A percentile compares a stretch with the other conserved stretches of the same genome.
phyloP scores from a whole-genome alignment of 192 early-diverging fungal species.

The Physocladia obscura region DNA sequence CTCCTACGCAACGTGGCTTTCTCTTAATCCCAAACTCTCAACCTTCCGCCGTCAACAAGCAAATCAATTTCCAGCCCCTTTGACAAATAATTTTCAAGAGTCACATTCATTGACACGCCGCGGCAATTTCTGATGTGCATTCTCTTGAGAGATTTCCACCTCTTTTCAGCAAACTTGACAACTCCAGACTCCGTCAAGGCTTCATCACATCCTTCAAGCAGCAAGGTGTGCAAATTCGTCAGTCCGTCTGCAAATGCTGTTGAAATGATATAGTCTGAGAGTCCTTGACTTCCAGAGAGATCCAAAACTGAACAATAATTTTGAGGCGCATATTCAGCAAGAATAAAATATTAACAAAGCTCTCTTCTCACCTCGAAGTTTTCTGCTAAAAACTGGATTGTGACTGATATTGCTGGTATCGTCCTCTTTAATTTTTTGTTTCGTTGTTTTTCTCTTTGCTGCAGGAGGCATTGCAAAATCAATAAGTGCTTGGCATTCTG shows the following conservation, averaged over 20 bases:
- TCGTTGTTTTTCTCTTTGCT: neutral
- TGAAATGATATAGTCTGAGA: conserved; percentile 38
- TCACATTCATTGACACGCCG: conserved; percentile 15
- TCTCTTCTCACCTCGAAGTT: conserved; percentile 7
- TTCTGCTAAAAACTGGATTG: too few relatives aligned
- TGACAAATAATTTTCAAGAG: conserved; percentile 30
- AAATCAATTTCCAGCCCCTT: conserved; percentile 40
- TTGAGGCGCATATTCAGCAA: neutral
- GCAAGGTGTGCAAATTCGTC: conserved; percentile 41
- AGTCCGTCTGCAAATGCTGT: conserved; percentile 16
- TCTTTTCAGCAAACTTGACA: conserved; percentile 38
- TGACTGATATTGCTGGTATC: too few relatives aligned
- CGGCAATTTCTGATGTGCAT: conserved; percentile 45
- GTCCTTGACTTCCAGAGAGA: conserved; percentile 41
- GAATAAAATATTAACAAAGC: neutral
- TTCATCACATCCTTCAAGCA: conserved; percentile 39
- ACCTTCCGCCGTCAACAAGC: conserved; percentile 40
- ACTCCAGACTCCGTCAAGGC: conserved; percentile 33
- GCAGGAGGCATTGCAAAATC: conserved; percentile 4
- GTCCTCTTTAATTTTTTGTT: too few relatives aligned
- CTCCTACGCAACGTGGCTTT: too few relatives aligned
- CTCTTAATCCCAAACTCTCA: conserved; percentile 5
- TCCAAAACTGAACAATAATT: conserved; percentile 33
- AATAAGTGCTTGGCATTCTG: conserved; percentile 35
- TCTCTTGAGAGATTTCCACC: conserved; percentile 35